Conservation (phyloP, 2,329 filamentous ascomycete species). For the Colletotrichum liaoningense region DNA sequence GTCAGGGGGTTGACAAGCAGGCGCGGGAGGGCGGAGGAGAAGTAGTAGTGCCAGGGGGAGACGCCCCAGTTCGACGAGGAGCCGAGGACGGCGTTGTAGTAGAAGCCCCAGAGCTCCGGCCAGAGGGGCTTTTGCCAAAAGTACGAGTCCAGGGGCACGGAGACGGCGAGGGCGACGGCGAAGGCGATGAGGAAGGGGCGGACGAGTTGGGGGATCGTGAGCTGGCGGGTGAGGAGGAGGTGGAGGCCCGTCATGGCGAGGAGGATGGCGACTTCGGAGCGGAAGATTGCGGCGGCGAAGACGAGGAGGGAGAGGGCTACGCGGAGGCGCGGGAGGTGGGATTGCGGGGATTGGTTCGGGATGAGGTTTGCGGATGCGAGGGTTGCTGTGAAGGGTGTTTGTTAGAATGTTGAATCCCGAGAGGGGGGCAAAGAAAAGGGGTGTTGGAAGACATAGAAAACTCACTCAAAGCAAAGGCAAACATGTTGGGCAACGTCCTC, state of each 20-base stretch:
- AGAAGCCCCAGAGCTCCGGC: conserved; percentile 91
- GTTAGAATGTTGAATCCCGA: not conserved
- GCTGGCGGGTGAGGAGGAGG: conserved; percentile 67
- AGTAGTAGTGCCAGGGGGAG: conserved; percentile 88
- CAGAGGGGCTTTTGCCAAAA: conserved; percentile 92
- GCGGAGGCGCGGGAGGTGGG: conserved; percentile 59
- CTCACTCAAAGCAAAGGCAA: conserved; percentile 88
- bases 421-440: not conserved
- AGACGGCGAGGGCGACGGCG: conserved; percentile 73
- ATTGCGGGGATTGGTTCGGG: conserved; percentile 43
- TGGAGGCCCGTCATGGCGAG: conserved; percentile 75
- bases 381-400: conserved; percentile 63
- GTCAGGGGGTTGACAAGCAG: conserved; percentile 84
- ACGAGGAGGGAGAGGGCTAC: conserved; percentile 81
- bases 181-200: conserved; percentile 74
- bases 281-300: conserved; percentile 84
- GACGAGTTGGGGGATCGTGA: conserved; percentile 69
- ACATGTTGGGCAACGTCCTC: conserved; percentile 94
- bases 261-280: conserved; percentile 87
- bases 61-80: conserved; percentile 90
- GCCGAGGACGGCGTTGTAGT: conserved; percentile 89
- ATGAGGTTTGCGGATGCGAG: conserved; percentile 67
- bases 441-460: conserved; percentile 33
- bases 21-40: conserved; percentile 82
- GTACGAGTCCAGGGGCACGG: conserved; percentile 86